Evolutionary conservation across 2,329 filamentous ascomycete species (phyloP).

Genomic region (Tolypocladium sp.): DNA sequence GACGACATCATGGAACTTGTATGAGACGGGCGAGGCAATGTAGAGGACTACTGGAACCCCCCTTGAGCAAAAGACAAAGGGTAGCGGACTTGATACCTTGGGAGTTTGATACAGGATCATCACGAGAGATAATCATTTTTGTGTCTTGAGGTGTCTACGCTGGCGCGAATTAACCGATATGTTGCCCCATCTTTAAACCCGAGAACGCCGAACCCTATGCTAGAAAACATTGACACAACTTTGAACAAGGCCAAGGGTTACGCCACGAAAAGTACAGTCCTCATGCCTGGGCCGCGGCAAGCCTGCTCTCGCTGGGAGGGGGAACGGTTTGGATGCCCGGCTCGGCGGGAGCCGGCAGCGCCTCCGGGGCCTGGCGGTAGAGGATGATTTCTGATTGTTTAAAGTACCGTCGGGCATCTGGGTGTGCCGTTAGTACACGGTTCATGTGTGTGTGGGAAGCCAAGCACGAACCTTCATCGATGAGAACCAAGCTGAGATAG

Average conservation of each 20-base stretch:
- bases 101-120: constrained; percentile 15
- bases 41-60: not conserved
- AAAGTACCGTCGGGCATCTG: constrained; percentile 94
- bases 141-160: constrained; percentile 11
- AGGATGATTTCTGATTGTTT: constrained; percentile 99
- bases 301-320: constrained; percentile 34
- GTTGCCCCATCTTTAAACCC: constrained; percentile 8
- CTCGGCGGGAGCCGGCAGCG: constrained; percentile 19
- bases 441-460: not conserved
- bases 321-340: constrained; percentile 31
- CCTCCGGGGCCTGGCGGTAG: constrained; percentile 69
- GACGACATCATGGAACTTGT: constrained; percentile 46
- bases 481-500: constrained; percentile 91
- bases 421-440: constrained; percentile 8
- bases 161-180: constrained; percentile 1
- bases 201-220: constrained; percentile 31
- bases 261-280: not conserved
- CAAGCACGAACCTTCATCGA: constrained; percentile 68
- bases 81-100: constrained; percentile 19
- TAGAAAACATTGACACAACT: constrained; percentile 17
- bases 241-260: constrained; percentile 3
- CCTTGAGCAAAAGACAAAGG: constrained; percentile 1
- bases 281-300: constrained; percentile 26
- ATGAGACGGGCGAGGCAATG: constrained; percentile 13
- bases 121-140: constrained; percentile 14